These are phyloP conservation scores for Salix dunnii DNA, from an alignment of 345 rosid species.

Conservation along the genomic window DNA sequence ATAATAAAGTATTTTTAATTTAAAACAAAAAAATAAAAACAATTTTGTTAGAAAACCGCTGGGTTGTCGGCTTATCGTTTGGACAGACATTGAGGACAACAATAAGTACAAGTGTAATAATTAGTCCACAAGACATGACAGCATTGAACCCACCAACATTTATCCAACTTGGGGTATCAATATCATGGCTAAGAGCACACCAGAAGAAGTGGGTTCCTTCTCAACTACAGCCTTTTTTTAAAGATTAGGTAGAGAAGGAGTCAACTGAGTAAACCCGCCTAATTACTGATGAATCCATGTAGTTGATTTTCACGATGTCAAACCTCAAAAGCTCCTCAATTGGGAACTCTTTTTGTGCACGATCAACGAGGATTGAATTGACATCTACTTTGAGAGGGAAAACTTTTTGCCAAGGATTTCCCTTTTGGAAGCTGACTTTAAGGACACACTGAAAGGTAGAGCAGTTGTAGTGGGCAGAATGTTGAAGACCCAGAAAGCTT, in stretches of 20 bases:
- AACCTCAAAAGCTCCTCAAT: constrained; percentile 9
- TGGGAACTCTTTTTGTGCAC: not conserved
- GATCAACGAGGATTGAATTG: not conserved
- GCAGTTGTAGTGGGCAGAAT: constrained; percentile 26
- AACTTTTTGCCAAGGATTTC: constrained; percentile 12
- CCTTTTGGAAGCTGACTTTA: constrained; percentile 24
- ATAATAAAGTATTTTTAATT: too few relatives aligned
- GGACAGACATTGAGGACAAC: too few relatives aligned
- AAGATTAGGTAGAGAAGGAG: constrained; percentile 2
- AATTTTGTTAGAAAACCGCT: too few relatives aligned
- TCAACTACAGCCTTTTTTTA: constrained; percentile 17
- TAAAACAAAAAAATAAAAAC: too few relatives aligned
- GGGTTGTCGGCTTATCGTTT: too few relatives aligned
- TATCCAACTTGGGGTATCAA: constrained; percentile 13
- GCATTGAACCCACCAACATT: constrained; percentile 21
- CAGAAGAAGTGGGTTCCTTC: constrained; percentile 11
- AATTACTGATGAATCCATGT: not conserved
- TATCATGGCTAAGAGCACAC: not conserved
- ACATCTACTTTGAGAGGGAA: not conserved
- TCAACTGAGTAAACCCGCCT: constrained; percentile 25
- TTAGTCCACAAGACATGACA: constrained; percentile 6
- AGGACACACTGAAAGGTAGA: constrained; percentile 11
- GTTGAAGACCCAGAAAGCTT: constrained; percentile 17
- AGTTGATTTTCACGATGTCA: constrained; percentile 5
- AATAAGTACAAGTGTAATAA: not conserved